These are phyloP conservation scores for Helicostylum pulchrum DNA, from an alignment of 192 early-diverging fungal genomes.

Conservation along the genomic window DNA sequence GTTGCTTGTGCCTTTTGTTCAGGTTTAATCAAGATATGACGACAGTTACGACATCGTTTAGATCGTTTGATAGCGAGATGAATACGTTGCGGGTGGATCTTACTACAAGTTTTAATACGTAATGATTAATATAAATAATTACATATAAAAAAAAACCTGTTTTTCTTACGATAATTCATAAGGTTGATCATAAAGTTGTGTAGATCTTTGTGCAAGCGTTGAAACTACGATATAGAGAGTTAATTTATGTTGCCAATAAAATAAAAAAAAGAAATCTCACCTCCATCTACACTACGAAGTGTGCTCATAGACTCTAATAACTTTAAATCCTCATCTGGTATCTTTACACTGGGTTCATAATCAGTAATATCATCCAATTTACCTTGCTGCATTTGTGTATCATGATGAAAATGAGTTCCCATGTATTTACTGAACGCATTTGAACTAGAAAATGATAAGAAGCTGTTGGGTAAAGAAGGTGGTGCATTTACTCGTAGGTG, in stretches of 20 bases:
- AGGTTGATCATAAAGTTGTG: constrained; percentile 63
- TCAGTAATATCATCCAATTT: constrained; percentile 45
- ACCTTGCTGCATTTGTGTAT: constrained; percentile 21
- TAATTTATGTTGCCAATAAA: background rate
- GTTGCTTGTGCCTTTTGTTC: constrained; percentile 87
- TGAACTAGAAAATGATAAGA: constrained; percentile 30
- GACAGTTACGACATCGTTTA: constrained; percentile 83
- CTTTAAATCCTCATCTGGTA: constrained; percentile 36
- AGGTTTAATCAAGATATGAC: constrained; percentile 88
- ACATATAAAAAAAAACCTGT: background rate
- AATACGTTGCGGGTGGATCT: constrained; percentile 79
- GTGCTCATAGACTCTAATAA: constrained; percentile 30
- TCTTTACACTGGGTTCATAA: constrained; percentile 44
- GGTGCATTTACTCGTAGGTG: constrained; percentile 51
- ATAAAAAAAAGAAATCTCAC: constrained; percentile 25
- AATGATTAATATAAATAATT: background rate
- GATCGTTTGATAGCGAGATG: constrained; percentile 83
- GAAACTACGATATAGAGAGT: constrained; percentile 43
- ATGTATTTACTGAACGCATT: constrained; percentile 34
- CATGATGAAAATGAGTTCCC: constrained; percentile 18
- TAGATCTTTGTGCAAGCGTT: constrained; percentile 55
- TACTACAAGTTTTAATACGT: constrained; percentile 24
- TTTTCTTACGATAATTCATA: constrained; percentile 39
- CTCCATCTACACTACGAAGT: constrained; percentile 42
- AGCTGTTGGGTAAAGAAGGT: constrained; percentile 31